Evolutionary conservation across 2,329 filamentous ascomycete species (phyloP).

Genomic region (Pezicula rhizophila): DNA sequence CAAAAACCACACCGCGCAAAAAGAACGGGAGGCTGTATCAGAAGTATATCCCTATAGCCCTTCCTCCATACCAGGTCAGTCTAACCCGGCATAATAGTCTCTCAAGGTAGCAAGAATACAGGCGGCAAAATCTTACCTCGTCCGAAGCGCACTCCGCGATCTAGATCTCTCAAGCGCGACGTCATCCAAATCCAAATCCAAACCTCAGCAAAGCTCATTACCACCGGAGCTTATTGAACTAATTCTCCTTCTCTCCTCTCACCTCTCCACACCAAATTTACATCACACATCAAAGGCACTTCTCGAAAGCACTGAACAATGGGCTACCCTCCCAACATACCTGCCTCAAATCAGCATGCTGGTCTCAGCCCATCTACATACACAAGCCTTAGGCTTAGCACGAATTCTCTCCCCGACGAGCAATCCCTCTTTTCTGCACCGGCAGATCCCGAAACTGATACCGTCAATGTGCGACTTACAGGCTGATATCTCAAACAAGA

Average conservation of each 20-base stretch:
- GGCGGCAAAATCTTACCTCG: constrained; percentile 43
- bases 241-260: constrained; percentile 46
- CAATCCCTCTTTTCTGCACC: constrained; percentile 48
- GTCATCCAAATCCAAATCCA: constrained; percentile 15
- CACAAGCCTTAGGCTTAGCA: constrained; percentile 42
- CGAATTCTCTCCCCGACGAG: constrained; percentile 42
- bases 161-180: constrained; percentile 28
- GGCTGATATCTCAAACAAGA: constrained; percentile 33
- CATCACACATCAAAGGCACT: constrained; percentile 32
- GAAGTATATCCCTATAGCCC: constrained; percentile 34
- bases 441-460: constrained; percentile 45
- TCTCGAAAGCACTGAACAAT: constrained; percentile 44
- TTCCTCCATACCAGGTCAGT: background rate
- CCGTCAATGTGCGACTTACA: constrained; percentile 32
- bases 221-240: constrained; percentile 45
- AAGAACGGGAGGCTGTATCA: constrained; percentile 42
- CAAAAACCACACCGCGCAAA: constrained; percentile 41
- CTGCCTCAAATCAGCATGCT: constrained; percentile 42
- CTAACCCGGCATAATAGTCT: constrained; percentile 32
- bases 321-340: constrained; percentile 40
- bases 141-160: constrained; percentile 43
- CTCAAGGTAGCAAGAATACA: constrained; percentile 42
- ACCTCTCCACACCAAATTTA: constrained; percentile 30
- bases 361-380: constrained; percentile 43
- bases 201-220: constrained; percentile 19